These are phyloP conservation scores for Farysia itapuensis DNA, from an alignment of 1,284 basidiomycete genomes.

Conservation along the genomic window DNA sequence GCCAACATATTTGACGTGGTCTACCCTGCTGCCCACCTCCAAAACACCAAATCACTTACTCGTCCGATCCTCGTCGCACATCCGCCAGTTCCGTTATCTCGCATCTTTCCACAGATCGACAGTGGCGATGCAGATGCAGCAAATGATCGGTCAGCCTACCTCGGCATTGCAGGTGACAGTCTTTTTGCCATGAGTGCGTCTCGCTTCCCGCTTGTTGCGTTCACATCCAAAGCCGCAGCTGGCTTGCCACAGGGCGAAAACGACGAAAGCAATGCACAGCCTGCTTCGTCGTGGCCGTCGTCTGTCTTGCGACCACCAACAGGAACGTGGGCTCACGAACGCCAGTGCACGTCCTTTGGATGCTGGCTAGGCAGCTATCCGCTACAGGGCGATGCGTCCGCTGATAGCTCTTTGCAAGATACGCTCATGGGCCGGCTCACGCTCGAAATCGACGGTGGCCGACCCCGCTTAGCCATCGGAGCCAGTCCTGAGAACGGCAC, in stretches of 20 bases:
- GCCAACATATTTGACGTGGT: conserved; percentile 52
- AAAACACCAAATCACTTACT: conserved; percentile 36
- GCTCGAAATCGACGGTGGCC: conserved; percentile 28
- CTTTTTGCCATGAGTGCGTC: conserved; percentile 50
- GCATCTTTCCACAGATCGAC: conserved; percentile 36
- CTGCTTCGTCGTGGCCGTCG: conserved; percentile 1
- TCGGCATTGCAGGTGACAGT: conserved; percentile 48
- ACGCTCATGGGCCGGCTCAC: conserved; percentile 15
- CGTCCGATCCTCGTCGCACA: conserved; percentile 43
- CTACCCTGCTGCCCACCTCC: conserved; percentile 35
- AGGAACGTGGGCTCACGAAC: conserved; percentile 28
- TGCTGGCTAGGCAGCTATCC: conserved; percentile 51
- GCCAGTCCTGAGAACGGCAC: conserved; percentile 7
- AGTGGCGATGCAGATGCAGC: background rate
- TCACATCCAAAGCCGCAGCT: conserved; percentile 27
- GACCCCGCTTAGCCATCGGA: conserved; percentile 20
- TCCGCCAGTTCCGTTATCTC: conserved; percentile 28
- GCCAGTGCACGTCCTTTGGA: conserved; percentile 38
- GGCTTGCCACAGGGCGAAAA: conserved; percentile 13
- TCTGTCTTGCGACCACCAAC: conserved; percentile 24
- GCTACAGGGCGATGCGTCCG: conserved; percentile 25
- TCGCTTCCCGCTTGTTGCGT: conserved; percentile 44
- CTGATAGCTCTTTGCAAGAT: conserved; percentile 21
- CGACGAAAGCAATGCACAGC: background rate
- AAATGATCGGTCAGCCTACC: conserved; percentile 31